phyloP scores from a whole-genome alignment of 441 rosid species.

The Populus hybrid region DNA sequence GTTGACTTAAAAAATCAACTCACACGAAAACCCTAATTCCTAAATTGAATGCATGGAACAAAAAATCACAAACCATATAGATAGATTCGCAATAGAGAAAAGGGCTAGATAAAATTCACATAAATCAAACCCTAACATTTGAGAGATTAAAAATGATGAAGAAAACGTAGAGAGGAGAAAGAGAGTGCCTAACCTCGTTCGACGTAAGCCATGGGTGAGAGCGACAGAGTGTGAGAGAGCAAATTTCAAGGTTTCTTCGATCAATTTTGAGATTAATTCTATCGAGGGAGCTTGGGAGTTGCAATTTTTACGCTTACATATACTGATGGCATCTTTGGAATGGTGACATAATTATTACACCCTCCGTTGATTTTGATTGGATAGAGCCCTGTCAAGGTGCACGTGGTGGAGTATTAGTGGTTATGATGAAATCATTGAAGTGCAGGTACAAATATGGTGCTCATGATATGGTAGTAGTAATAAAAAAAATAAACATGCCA shows the following conservation, averaged over 20 bases:
- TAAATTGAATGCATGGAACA: background rate
- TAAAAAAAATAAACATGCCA: too few species aligned
- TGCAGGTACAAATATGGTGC: background rate
- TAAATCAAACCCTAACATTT: background rate
- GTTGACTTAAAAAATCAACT: background rate
- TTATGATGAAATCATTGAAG: background rate
- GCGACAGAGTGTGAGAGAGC: too few species aligned
- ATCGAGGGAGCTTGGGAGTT: background rate
- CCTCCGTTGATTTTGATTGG: conserved; percentile 29
- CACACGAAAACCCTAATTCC: background rate
- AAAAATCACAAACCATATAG: background rate
- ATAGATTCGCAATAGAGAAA: background rate
- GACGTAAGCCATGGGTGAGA: conserved; percentile 54
- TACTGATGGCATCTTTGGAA: background rate
- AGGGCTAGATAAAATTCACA: background rate
- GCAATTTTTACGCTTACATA: background rate
- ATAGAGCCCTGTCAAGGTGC: background rate
- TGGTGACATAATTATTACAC: conserved; percentile 8
- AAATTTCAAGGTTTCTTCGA: conserved; percentile 11
- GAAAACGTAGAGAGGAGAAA: background rate
- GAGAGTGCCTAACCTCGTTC: conserved; percentile 50
- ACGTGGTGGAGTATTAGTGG: conserved; percentile 4
- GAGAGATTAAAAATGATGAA: background rate
- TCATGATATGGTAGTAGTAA: background rate
- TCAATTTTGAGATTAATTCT: too few species aligned